Percentiles rank a stretch among this genome's conserved stretches.
Conservation (phyloP, 148 eudicot species). For the Amaranthus hypochondriacus region DNA sequence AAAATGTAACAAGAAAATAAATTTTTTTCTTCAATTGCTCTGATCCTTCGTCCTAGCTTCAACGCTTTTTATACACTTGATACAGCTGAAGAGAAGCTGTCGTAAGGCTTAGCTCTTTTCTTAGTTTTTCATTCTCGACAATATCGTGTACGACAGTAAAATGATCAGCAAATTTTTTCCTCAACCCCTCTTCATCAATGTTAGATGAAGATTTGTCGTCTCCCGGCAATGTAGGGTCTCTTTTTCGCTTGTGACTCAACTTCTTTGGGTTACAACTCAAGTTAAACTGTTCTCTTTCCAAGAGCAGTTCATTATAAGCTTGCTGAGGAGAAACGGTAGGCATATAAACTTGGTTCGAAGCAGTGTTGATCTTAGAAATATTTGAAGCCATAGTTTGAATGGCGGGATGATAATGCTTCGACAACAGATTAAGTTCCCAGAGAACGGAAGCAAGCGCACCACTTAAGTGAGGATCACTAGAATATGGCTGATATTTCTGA, state of each 20-base stretch:
- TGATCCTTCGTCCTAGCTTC: constrained; percentile 13
- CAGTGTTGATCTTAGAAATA: constrained; percentile 48
- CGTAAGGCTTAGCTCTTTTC: constrained; percentile 50
- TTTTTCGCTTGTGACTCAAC: constrained; percentile 44
- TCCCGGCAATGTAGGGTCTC: constrained; percentile 24
- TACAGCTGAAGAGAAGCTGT: constrained; percentile 40
- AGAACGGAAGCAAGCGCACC: constrained; percentile 96
- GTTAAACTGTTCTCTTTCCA: constrained; percentile 47
- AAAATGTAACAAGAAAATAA: too few relatives aligned
- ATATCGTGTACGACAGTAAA: constrained; percentile 54
- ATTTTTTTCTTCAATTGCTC: constrained; percentile 11
- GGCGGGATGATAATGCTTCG: constrained; percentile 78
- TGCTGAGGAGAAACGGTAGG: constrained; percentile 63
- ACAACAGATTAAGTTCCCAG: constrained; percentile 83
- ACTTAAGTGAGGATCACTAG: constrained; percentile 80
- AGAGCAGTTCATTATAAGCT: constrained; percentile 57
- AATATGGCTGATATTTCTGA: constrained; percentile 87
- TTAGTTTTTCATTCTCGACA: constrained; percentile 53
- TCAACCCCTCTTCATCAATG: constrained; percentile 52
- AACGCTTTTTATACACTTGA: constrained; percentile 48
- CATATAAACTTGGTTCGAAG: constrained; percentile 54
- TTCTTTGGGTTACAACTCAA: constrained; percentile 36
- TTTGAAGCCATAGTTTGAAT: constrained; percentile 66
- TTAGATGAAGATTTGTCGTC: constrained; percentile 14
- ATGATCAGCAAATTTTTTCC: constrained; percentile 61